Percentiles rank a stretch among this genome's conserved stretches.
Conservation (phyloP, 176 grass and related monocot species). For the Rhipidocladum racemiflorum region DNA sequence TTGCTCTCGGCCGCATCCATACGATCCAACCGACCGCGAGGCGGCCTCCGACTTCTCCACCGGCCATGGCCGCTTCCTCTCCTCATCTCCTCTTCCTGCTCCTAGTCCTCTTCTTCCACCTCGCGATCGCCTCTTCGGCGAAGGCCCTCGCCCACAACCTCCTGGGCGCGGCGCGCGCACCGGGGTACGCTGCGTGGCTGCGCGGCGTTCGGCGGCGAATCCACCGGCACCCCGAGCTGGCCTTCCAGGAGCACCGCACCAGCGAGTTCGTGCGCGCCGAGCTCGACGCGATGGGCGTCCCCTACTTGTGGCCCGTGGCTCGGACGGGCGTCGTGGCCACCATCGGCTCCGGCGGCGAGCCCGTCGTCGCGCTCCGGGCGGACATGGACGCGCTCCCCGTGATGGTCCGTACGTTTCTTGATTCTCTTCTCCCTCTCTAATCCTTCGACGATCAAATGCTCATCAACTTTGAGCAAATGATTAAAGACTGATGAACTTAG, state of each 20-base stretch:
- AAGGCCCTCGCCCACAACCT: background rate
- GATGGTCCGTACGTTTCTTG: conserved; percentile 26
- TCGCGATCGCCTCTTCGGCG: too few species aligned
- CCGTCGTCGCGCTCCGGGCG: conserved; percentile 56
- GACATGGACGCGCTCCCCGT: conserved; percentile 88
- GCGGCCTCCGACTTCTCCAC: too few species aligned
- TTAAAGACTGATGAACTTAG: too few species aligned
- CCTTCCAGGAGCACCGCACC: conserved; percentile 60
- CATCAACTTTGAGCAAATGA: too few species aligned
- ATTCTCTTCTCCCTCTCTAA: too few species aligned
- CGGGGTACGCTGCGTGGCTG: conserved; percentile 50
- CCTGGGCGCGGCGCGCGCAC: conserved; percentile 22
- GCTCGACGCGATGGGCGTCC: conserved; percentile 51
- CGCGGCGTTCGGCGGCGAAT: conserved; percentile 40
- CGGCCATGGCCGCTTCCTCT: too few species aligned
- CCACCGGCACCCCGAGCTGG: conserved; percentile 65
- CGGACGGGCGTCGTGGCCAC: conserved; percentile 64
- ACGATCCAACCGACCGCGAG: too few species aligned
- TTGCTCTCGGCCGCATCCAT: too few species aligned
- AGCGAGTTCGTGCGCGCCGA: conserved; percentile 67
- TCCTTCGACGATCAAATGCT: too few species aligned
- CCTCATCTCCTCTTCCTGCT: too few species aligned
- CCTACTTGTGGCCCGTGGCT: conserved; percentile 57
- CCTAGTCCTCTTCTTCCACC: too few species aligned
- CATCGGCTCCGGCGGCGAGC: conserved; percentile 16